phyloP scores from a whole-genome alignment of 495 filamentous ascomycete genomes.

The Penicillium silybi region DNA sequence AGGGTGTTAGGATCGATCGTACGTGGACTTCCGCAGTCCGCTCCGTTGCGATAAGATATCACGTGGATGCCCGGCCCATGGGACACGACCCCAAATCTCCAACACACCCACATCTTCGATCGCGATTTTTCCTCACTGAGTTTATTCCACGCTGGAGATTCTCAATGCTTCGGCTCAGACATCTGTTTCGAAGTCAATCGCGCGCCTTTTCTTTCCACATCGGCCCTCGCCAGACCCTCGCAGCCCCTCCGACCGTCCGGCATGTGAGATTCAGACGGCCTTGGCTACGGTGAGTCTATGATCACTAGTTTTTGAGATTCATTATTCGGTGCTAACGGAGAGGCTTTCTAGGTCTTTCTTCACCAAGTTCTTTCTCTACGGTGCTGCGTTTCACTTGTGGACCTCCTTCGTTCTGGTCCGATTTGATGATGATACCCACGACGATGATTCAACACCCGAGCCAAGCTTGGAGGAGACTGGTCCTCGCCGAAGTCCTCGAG shows the following conservation, averaged over 20 bases:
- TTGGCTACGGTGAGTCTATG: conserved; percentile 33
- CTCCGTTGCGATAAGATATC: conserved; percentile 18
- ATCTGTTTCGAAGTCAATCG: conserved; percentile 27
- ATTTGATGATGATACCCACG: conserved; percentile 33
- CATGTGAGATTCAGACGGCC: conserved; percentile 39
- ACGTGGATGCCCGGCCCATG: conserved; percentile 14
- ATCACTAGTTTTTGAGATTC: background rate
- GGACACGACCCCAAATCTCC: background rate
- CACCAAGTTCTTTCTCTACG: conserved; percentile 30
- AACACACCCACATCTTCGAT: background rate
- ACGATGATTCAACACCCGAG: conserved; percentile 12
- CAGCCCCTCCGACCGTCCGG: conserved; percentile 22
- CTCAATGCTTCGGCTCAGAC: conserved; percentile 38
- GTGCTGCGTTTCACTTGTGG: conserved; percentile 38
- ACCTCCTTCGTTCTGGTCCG: conserved; percentile 35
- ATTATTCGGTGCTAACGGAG: background rate
- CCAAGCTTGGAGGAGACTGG: background rate
- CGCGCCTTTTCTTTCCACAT: conserved; percentile 20
- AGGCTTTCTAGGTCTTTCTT: conserved; percentile 24
- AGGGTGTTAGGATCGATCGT: background rate
- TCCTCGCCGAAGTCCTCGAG: background rate
- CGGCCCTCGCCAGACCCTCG: conserved; percentile 14
- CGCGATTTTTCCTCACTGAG: background rate
- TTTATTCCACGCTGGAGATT: conserved; percentile 17
- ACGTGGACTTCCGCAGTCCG: background rate